phyloP scores from a whole-genome alignment of 495 filamentous ascomycete species.

The Trichocladium uniseriatum region DNA sequence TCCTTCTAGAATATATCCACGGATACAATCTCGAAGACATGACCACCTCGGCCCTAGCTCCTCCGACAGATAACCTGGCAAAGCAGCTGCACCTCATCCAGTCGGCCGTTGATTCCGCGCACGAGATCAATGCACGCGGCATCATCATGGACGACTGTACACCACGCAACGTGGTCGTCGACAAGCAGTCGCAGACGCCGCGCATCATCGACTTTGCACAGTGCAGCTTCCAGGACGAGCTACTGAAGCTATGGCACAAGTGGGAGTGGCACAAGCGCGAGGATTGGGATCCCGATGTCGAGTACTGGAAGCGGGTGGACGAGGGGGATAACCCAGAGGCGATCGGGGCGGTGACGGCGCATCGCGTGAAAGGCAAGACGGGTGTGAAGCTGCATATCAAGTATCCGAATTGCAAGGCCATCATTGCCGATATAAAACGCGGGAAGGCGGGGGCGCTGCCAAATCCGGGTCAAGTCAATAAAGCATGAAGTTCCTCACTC shows the following conservation, averaged over 20 bases:
- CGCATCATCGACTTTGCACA: conserved; percentile 2
- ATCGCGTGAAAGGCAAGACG: too few species aligned
- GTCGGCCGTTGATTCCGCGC: not conserved
- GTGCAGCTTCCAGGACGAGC: not conserved
- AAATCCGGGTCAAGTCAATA: too few species aligned
- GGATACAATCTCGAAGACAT: not conserved
- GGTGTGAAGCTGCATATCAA: too few species aligned
- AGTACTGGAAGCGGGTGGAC: not conserved
- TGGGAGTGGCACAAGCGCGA: too few species aligned
- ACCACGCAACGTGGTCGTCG: conserved; percentile 2
- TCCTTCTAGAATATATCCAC: not conserved
- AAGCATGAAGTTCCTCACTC: too few species aligned
- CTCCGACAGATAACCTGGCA: not conserved
- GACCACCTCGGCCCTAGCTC: not conserved
- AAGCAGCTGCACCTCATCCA: not conserved
- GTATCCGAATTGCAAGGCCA: too few species aligned
- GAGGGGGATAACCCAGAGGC: not conserved
- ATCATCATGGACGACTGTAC: not conserved
- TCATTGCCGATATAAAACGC: too few species aligned
- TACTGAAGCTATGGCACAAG: not conserved
- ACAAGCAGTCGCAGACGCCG: not conserved
- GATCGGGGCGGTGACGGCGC: not conserved
- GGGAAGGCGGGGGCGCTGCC: too few species aligned
- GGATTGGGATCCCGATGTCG: too few species aligned
- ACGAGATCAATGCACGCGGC: not conserved